Evolutionary conservation across 179 eudicot species (phyloP), one percentile per base, ranked within the genome.

Genomic region (Actinidia arguta): DNA sequence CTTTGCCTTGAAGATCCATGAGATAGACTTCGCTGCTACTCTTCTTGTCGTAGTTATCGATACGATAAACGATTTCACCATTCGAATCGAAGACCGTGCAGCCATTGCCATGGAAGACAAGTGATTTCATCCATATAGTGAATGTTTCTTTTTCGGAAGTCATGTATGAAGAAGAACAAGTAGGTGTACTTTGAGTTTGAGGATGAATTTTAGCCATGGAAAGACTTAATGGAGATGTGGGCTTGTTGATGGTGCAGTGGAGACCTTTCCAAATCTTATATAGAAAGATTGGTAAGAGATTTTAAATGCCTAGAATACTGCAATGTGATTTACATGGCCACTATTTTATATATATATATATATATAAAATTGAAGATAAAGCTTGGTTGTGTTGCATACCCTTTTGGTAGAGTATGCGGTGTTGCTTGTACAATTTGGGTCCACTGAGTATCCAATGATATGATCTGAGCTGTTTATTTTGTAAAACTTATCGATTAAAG

Each of bases 101-200:
- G 22, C 98, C 98, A 80, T 91, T 86, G 78, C 94, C 85, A 72
- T 88, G 85, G 76, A 90, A 72, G 4, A 94, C 87, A 0, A 93
- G 91, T 1, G 97, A 93, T 70, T 92, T 94, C 95, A 93, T 90
- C 98, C 98, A 94, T 47, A 93, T 81, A 10, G 97, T 94, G 63
- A 85, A 94, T 22, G 84, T 81, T 75, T 87, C 88, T 70, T 76
- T 87, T 85, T 24, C 78, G 14, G 85, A 81, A n/a, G 90, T 69
- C 66, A 69, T 72, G 80, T 72, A 72, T n/a, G 80, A 39, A 77
- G 67, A 54, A 75, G 70, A 27, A 59, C 17, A 17, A 46, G 68
- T 27, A 72, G 78, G 80, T 1, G 78, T n/a, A n/a, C n/a, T n/a
- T n/a, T n/a, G n/a, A n/a, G n/a, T n/a, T 5, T 46, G 31, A 46